Conservation (phyloP, 2,329 filamentous ascomycete genomes). For the Trichoderma guizhouense region DNA sequence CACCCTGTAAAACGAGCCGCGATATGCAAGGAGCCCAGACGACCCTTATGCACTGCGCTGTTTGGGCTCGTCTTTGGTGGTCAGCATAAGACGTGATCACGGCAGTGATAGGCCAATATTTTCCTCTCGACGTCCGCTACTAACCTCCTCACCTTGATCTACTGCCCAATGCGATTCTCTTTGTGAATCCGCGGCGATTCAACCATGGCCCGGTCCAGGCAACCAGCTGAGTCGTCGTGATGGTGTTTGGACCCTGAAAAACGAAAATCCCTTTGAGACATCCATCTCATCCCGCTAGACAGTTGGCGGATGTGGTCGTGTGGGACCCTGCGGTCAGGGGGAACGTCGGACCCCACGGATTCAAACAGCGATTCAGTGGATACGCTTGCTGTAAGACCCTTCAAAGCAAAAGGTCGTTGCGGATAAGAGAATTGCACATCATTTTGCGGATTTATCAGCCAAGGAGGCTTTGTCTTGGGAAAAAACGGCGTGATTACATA, state of each 20-base stretch:
- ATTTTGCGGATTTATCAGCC: slow-evolving; percentile 8
- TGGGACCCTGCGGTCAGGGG: background rate
- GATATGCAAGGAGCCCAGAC: slow-evolving; percentile 1
- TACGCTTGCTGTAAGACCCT: background rate
- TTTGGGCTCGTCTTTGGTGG: slow-evolving; percentile 3
- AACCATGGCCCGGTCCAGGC: background rate
- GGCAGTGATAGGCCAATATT: background rate
- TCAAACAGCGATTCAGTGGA: slow-evolving; percentile 9
- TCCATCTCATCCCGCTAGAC: slow-evolving; percentile 9
- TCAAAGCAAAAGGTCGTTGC: background rate
- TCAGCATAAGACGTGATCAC: background rate
- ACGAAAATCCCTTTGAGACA: background rate
- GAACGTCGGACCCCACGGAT: slow-evolving; percentile 13
- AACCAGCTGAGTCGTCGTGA: background rate
- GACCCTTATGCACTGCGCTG: background rate
- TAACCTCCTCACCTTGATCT: background rate
- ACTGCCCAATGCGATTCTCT: background rate
- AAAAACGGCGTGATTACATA: background rate
- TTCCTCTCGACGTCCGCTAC: background rate
- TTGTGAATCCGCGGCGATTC: background rate
- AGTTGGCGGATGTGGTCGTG: background rate
- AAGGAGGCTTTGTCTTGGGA: background rate
- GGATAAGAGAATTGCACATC: background rate
- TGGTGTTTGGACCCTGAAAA: slow-evolving; percentile 12
- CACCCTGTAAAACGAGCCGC: background rate